Conservation (phyloP, 2,329 filamentous ascomycete species). For the Venturia effusa region DNA sequence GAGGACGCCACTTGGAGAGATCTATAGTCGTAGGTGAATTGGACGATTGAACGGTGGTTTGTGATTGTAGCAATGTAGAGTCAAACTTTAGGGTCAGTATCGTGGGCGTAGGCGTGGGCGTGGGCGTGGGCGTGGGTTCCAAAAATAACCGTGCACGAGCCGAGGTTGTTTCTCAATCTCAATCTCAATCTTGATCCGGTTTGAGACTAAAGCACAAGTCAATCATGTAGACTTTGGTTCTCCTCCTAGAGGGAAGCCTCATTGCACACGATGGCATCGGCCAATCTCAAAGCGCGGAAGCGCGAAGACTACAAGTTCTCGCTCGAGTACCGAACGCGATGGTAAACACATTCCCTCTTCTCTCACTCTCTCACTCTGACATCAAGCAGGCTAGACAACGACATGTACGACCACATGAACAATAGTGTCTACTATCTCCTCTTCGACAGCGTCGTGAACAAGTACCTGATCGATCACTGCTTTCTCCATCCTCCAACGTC, state of each 20-base stretch:
- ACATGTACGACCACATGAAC: constrained; percentile 92
- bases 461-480: constrained; percentile 73
- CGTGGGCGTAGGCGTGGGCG: too few relatives aligned
- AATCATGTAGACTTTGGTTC: not conserved
- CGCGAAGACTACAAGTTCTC: constrained; percentile 67
- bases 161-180: not conserved
- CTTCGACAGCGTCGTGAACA: constrained; percentile 84
- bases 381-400: constrained; percentile 66
- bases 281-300: constrained; percentile 44
- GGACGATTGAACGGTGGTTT: not conserved
- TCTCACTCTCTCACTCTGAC: not conserved
- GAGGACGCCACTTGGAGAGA: constrained; percentile 15
- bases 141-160: too few relatives aligned
- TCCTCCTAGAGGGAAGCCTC: not conserved
- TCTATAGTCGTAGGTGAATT: not conserved
- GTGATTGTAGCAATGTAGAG: too few relatives aligned
- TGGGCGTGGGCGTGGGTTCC: too few relatives aligned
- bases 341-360: constrained; percentile 40
- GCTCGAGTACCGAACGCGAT: constrained; percentile 77
- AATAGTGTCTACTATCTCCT: constrained; percentile 79
- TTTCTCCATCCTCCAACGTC: constrained; percentile 60
- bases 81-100: not conserved
- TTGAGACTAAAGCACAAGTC: not conserved
- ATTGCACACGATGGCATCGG: constrained; percentile 13
- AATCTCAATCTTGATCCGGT: not conserved